Evolutionary conservation across 176 grass and related monocot genomes (phyloP).

Genomic region (Calamus simplicifolius): DNA sequence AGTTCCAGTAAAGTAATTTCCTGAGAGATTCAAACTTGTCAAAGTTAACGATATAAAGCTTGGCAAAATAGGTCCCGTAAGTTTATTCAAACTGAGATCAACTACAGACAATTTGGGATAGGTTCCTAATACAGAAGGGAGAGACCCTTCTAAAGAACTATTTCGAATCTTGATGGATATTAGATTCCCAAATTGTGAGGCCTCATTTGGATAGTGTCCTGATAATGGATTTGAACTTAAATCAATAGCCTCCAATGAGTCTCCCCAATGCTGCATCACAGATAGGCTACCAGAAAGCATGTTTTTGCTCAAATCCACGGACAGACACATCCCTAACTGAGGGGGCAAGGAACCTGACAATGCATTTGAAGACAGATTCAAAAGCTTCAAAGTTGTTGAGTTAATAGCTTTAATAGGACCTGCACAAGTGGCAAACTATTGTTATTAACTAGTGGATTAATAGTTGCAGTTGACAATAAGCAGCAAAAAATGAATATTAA

Average conservation of each 20-base stretch:
- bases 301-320: constrained; percentile 81
- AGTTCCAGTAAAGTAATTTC: constrained; percentile 66
- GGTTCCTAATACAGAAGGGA: constrained; percentile 68
- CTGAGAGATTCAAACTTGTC: constrained; percentile 67
- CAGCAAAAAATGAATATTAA: no score
- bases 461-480: no score
- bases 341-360: constrained; percentile 61
- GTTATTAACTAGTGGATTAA: no score
- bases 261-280: constrained; percentile 58
- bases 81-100: constrained; percentile 73
- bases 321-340: constrained; percentile 41
- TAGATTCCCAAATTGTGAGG: constrained; percentile 67
- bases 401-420: constrained; percentile 53
- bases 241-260: constrained; percentile 59
- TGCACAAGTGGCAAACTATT: constrained; percentile 27
- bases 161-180: constrained; percentile 65
- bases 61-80: constrained; percentile 66
- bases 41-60: constrained; percentile 51
- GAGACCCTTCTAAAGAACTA: constrained; percentile 59
- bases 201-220: constrained; percentile 73
- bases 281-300: constrained; percentile 53
- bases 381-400: constrained; percentile 73
- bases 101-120: constrained; percentile 71
- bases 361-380: constrained; percentile 90
- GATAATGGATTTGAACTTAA: constrained; percentile 79